Evolutionary conservation across 257 asterid species (phyloP).

Genomic region (Solanum tacnaense): DNA sequence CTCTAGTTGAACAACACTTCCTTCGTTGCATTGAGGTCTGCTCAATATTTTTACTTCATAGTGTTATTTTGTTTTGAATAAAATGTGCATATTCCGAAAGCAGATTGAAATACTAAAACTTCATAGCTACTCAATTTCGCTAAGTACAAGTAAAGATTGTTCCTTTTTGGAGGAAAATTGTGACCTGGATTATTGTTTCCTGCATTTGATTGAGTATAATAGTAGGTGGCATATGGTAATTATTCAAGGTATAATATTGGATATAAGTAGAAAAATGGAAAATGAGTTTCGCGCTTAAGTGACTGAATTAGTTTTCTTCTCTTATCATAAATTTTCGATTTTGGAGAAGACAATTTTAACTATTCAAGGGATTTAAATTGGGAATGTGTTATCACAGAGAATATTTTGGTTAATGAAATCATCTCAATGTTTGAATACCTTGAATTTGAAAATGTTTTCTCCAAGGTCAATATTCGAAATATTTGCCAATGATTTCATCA

Average conservation of each 20-base stretch:
- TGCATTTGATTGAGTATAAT: not conserved
- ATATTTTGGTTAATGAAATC: not conserved
- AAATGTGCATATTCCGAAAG: not conserved
- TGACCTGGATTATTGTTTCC: not conserved
- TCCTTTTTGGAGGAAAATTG: not conserved
- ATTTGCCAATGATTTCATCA: not conserved
- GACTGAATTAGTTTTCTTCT: not conserved
- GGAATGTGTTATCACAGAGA: not conserved
- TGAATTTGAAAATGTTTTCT: not conserved
- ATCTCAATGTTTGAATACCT: not conserved
- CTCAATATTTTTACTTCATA: not conserved
- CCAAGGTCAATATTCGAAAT: not conserved
- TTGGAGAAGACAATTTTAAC: not conserved
- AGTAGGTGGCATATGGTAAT: not conserved
- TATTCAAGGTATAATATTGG: not conserved
- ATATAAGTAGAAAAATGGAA: not conserved
- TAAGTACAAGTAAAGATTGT: not conserved
- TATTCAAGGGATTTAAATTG: not conserved
- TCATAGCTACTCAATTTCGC: not conserved
- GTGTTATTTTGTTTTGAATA: not conserved
- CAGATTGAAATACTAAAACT: not conserved
- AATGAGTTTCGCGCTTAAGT: not conserved
- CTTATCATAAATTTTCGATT: not conserved
- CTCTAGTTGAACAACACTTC: constrained; percentile 61
- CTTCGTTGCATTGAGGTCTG: constrained; percentile 59